Evolutionary conservation across 352 stramenopile genomes (phyloP), one percentile per base, ranked within the genome.

Genomic region (Elongisporangium anandrum): DNA sequence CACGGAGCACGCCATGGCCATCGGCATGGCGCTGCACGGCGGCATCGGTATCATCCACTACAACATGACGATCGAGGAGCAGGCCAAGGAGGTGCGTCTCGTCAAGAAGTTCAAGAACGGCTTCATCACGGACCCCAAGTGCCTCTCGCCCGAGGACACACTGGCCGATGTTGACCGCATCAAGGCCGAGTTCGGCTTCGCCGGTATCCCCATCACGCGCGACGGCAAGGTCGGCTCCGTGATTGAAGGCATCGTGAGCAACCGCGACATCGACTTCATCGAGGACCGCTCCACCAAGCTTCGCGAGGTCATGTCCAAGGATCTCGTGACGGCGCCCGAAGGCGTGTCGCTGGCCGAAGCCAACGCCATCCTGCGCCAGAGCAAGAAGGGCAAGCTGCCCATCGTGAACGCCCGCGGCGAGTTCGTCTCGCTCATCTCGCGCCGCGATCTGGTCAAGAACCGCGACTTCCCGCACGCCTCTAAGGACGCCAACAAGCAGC

Each of bases 71-170:
- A 73, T 98, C 24, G 92, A 99, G 63, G 96, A 99, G 61, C 97
- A 99, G 79, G 97, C 90, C 22, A 94, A 94, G 66, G 88, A 96
- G 66, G 91, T 97, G 73, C 72, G 73, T 34, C 76, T 95, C 20
- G 98, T 99, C 26, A 99, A 99, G 84, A 97, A 98, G 65, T 99
- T 98, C 81, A 99, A 99, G 84, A 99, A 99, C 76, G 98, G 98
- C 45, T 99, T 99, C 82, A 99, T 99, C 77, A 98, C 95, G 24
- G 95, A 99, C 79, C 97, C 97, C 48, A 95, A 99, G 67, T 98
- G 90, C 64, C 80, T 99, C 19, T 97, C 88, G 50, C 97, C 97
- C 1, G 83, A 98, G 50, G 70, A 98, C 75, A 99, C 97, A 17
- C 82, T 99, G 19, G 88, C 77, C 10, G 96, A 99, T 70, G 95